phyloP scores from a whole-genome alignment of 1,284 basidiomycete genomes.

The Marasmius sp. region DNA sequence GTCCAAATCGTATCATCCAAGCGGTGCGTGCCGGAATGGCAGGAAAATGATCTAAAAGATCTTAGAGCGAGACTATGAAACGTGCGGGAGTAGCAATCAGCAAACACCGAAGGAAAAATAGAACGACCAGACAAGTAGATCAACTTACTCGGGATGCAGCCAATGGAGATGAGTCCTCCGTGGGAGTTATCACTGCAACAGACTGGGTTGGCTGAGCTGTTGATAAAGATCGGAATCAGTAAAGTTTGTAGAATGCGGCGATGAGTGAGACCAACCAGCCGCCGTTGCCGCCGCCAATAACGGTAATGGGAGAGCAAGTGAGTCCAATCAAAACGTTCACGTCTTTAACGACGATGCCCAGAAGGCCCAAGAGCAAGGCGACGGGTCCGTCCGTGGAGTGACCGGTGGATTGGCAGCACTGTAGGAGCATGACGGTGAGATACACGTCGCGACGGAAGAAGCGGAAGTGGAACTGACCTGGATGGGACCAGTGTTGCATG shows the following conservation, averaged over 20 bases:
- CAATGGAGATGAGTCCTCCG: conserved; percentile 42
- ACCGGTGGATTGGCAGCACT: conserved; percentile 8
- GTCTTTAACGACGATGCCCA: background rate
- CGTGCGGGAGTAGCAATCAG: background rate
- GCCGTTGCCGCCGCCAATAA: conserved; percentile 27
- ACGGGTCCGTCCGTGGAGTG: background rate
- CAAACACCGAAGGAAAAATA: background rate
- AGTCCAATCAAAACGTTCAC: conserved; percentile 27
- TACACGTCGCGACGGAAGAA: background rate
- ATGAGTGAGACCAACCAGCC: conserved; percentile 33
- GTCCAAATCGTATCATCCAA: no score
- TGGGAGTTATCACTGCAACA: conserved; percentile 43
- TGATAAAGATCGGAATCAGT: background rate
- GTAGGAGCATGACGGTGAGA: background rate
- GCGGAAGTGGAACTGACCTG: background rate
- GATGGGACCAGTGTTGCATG: conserved; percentile 17
- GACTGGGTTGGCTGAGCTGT: conserved; percentile 38
- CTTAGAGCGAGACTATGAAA: no score
- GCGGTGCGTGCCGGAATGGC: no score
- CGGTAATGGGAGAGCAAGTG: conserved; percentile 33
- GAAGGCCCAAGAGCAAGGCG: background rate
- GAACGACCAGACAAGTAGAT: background rate
- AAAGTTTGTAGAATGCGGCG: background rate
- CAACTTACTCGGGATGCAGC: conserved; percentile 44
- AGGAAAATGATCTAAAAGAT: no score